Conservation (phyloP, 345 rosid genomes). For the Camelina hispida region DNA sequence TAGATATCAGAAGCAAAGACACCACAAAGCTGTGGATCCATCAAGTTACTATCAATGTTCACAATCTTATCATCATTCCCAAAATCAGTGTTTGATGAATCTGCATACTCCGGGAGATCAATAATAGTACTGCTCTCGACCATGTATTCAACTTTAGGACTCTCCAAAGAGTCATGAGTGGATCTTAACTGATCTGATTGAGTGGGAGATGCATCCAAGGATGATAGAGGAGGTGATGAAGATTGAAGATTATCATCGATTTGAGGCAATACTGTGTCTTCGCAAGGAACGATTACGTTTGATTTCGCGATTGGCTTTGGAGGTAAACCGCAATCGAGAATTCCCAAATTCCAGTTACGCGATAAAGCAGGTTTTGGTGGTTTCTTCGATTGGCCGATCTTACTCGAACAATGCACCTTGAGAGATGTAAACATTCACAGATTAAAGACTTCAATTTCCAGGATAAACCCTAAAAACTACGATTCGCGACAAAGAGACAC, state of each 20-base stretch:
- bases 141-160: slow-evolving; percentile 69
- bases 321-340: slow-evolving; percentile 13
- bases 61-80: slow-evolving; percentile 33
- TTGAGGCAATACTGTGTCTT: slow-evolving; percentile 25
- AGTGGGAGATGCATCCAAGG: slow-evolving; percentile 57
- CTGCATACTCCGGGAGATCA: slow-evolving; percentile 56
- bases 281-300: slow-evolving; percentile 34
- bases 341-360: slow-evolving; percentile 31
- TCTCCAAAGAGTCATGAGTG: slow-evolving; percentile 70
- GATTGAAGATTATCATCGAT: slow-evolving; percentile 7
- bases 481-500: slow-evolving; percentile 26
- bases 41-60: slow-evolving; percentile 35
- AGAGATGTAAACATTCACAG: slow-evolving; percentile 1
- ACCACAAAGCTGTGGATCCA: slow-evolving; percentile 52
- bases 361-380: slow-evolving; percentile 31
- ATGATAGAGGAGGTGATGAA: slow-evolving; percentile 41
- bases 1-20: slow-evolving; percentile 49
- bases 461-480: slow-evolving; percentile 21
- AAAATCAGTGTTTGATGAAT: slow-evolving; percentile 13
- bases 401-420: slow-evolving; percentile 39
- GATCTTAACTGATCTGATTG: slow-evolving; percentile 60
- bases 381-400: slow-evolving; percentile 31
- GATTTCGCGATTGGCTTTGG: slow-evolving; percentile 44
- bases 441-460: background rate
- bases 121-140: slow-evolving; percentile 55